These are phyloP conservation scores for Byssothecium circinans DNA, from an alignment of 2,329 filamentous ascomycete genomes.

Conservation along the genomic window DNA sequence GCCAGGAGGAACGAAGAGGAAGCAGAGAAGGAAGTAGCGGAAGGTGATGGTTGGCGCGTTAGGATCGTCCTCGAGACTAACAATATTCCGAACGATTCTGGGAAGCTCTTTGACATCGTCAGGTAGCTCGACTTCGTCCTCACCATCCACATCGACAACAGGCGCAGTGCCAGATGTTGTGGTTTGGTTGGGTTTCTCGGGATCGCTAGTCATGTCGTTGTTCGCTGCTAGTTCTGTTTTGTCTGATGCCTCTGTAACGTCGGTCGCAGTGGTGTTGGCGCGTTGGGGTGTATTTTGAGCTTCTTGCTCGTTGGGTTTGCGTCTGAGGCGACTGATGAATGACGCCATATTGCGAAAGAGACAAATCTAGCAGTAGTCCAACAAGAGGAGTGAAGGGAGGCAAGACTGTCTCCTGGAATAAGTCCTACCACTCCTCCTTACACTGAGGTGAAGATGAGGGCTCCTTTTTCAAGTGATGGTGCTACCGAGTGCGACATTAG, in stretches of 20 bases:
- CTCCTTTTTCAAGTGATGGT: not conserved
- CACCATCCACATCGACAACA: constrained; percentile 19
- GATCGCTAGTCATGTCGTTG: not conserved
- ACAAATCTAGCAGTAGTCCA: not conserved
- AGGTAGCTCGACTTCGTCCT: constrained; percentile 31
- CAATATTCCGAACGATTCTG: constrained; percentile 58
- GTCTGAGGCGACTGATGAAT: constrained; percentile 9
- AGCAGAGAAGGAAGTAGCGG: constrained; percentile 59
- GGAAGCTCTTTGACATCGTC: constrained; percentile 57
- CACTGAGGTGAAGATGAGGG: no score
- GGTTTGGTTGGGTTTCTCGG: constrained; percentile 7
- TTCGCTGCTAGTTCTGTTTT: constrained; percentile 3
- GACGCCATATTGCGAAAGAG: constrained; percentile 10
- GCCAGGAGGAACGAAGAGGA: constrained; percentile 60
- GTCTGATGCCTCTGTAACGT: constrained; percentile 1
- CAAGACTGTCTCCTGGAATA: not conserved
- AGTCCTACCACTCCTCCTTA: not conserved
- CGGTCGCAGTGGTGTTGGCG: not conserved
- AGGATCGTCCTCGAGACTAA: constrained; percentile 61
- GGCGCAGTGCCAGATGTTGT: constrained; percentile 1
- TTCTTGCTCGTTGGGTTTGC: constrained; percentile 1
- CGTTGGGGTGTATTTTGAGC: not conserved
- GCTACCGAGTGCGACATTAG: constrained; percentile 10
- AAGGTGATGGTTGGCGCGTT: constrained; percentile 61
- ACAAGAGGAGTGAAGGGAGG: not conserved